phyloP scores from a whole-genome alignment of 2,329 filamentous ascomycete genomes.

The Ascochyta rabiei region DNA sequence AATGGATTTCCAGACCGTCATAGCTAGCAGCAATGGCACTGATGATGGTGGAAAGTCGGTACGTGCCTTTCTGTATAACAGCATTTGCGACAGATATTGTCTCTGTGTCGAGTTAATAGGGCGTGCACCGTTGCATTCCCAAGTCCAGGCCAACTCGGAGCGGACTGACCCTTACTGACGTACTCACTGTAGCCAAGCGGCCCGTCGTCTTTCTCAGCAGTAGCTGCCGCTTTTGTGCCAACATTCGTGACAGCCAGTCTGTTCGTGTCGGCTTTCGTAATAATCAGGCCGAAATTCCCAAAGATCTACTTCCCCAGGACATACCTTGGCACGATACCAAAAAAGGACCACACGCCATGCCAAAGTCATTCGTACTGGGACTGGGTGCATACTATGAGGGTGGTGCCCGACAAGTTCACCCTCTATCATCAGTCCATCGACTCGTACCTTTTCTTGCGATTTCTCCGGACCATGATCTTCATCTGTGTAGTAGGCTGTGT shows the following conservation, averaged over 20 bases:
- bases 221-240: conserved; percentile 45
- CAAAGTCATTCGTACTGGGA: conserved; percentile 39
- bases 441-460: conserved; percentile 88
- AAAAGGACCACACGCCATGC: conserved; percentile 51
- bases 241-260: conserved; percentile 39
- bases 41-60: conserved; percentile 25
- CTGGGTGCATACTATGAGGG: conserved; percentile 57
- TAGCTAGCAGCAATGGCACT: conserved; percentile 20
- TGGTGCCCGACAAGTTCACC: conserved; percentile 73
- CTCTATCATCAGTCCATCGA: conserved; percentile 92
- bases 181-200: conserved; percentile 30
- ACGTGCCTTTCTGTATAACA: conserved; percentile 5
- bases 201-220: conserved; percentile 40
- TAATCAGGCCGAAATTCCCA: conserved; percentile 51
- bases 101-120: too few species aligned
- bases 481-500: conserved; percentile 83
- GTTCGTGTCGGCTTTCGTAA: conserved; percentile 46
- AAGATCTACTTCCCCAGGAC: conserved; percentile 55
- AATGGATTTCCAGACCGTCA: conserved; percentile 27
- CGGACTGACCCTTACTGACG: conserved; percentile 5
- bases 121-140: background rate
- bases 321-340: conserved; percentile 51
- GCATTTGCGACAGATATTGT: too few species aligned
- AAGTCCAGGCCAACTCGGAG: background rate
- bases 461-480: conserved; percentile 76